A percentile compares a stretch with the other conserved stretches of the same genome.
Conservation (phyloP, 768 basidiomycete species). For the Boletus rubropictus region DNA sequence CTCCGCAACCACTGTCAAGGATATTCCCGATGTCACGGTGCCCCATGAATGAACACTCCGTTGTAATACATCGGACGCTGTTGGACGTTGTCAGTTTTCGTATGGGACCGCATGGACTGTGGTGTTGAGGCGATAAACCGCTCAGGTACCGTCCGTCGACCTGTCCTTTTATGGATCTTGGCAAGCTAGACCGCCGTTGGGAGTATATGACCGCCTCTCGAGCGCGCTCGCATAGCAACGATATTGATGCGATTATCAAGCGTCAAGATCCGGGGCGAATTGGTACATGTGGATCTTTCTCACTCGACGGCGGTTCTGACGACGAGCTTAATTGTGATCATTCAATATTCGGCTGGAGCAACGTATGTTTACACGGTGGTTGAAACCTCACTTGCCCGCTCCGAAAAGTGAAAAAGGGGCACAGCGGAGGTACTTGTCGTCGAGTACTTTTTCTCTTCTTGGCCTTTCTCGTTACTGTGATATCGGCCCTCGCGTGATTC, state of each 20-base stretch:
- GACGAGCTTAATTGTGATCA: no score
- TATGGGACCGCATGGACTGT: neutral
- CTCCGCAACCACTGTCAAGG: no score
- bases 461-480: no score
- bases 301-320: neutral
- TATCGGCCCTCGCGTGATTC: no score
- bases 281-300: neutral
- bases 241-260: neutral
- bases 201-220: neutral
- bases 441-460: no score
- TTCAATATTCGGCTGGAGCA: no score
- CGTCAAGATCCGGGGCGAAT: neutral
- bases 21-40: no score
- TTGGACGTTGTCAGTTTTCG: neutral
- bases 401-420: no score
- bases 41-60: neutral
- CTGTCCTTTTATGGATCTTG: neutral
- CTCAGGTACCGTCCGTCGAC: neutral
- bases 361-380: no score
- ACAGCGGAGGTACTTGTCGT: no score
- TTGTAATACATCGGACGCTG: neutral
- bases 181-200: neutral
- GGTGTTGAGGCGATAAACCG: neutral
- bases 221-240: conserved; percentile 4
- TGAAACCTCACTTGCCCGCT: no score